phyloP scores from a whole-genome alignment of 2,329 filamentous ascomycete species.

The Colletotrichum scovillei region DNA sequence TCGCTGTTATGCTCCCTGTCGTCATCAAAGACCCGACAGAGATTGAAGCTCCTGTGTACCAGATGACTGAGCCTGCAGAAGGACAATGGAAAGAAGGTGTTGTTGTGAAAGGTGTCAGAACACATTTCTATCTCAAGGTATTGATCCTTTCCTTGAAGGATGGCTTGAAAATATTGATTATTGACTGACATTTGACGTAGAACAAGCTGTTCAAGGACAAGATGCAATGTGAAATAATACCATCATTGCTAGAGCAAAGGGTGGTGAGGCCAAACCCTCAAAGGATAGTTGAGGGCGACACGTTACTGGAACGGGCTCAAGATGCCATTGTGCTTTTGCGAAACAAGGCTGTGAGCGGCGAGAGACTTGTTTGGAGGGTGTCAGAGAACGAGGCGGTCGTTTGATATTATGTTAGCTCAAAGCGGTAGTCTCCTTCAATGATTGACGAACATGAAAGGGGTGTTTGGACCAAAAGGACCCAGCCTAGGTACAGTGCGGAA shows the following conservation, averaged over 20 bases:
- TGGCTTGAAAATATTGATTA: no score
- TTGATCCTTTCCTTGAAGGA: slow-evolving; percentile 2
- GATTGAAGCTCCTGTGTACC: slow-evolving; percentile 60
- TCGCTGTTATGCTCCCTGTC: slow-evolving; percentile 71
- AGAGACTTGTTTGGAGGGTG: slow-evolving; percentile 53
- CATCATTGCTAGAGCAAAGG: slow-evolving; percentile 53
- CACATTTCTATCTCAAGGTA: slow-evolving; percentile 63
- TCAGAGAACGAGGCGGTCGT: not conserved
- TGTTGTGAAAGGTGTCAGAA: slow-evolving; percentile 63
- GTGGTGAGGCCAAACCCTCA: slow-evolving; percentile 54
- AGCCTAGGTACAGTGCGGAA: no score
- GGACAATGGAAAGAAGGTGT: slow-evolving; percentile 65
- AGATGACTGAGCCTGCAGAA: slow-evolving; percentile 59
- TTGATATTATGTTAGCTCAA: not conserved
- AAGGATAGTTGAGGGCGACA: slow-evolving; percentile 53
- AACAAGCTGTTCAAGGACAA: slow-evolving; percentile 67
- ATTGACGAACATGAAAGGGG: no score
- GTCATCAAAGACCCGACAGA: slow-evolving; percentile 64
- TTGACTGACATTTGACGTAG: slow-evolving; percentile 43
- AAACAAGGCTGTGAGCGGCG: slow-evolving; percentile 51
- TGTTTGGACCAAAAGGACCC: no score
- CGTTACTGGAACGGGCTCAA: slow-evolving; percentile 51
- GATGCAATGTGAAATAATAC: slow-evolving; percentile 66
- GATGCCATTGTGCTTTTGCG: slow-evolving; percentile 50
- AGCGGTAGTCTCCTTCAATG: no score